These are phyloP conservation scores for Hypoxylon sp. DNA, from an alignment of 2,329 filamentous ascomycete genomes.

Conservation along the genomic window DNA sequence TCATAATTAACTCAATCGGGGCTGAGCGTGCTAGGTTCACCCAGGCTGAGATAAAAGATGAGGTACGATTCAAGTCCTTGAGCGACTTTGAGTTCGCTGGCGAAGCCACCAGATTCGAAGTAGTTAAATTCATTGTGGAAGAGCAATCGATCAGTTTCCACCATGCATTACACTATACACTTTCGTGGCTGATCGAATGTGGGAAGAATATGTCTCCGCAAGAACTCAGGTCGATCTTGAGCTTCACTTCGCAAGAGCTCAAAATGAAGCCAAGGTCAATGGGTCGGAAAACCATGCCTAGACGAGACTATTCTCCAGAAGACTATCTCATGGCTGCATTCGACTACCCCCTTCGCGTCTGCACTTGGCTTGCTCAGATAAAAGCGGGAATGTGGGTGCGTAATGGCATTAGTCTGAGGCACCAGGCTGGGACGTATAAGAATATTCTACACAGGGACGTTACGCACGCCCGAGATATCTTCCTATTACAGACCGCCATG, in stretches of 20 bases:
- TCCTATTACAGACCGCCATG: conserved; percentile 90
- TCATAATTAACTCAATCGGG: conserved; percentile 91
- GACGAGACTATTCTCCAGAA: conserved; percentile 74
- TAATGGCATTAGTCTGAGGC: conserved; percentile 94
- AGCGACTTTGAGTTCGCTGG: conserved; percentile 85
- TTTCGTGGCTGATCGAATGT: conserved; percentile 96
- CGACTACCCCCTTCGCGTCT: conserved; percentile 93
- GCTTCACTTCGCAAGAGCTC: conserved; percentile 80
- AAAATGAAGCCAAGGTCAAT: conserved; percentile 74
- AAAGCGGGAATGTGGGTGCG: conserved; percentile 99
- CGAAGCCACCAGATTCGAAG: conserved; percentile 69
- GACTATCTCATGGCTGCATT: conserved; percentile 90
- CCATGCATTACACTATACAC: conserved; percentile 93
- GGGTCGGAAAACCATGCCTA: conserved; percentile 70
- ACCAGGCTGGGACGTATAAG: conserved; percentile 94
- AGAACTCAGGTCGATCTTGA: conserved; percentile 77
- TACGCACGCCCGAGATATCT: conserved; percentile 94
- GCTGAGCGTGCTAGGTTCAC: conserved; percentile 89
- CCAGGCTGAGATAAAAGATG: conserved; percentile 88
- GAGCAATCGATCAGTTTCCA: conserved; percentile 96
- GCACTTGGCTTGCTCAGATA: conserved; percentile 97
- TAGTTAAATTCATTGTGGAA: conserved; percentile 91
- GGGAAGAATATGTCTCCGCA: conserved; percentile 81
- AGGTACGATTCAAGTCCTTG: conserved; percentile 84
- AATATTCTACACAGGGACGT: conserved; percentile 92